A percentile compares a stretch with the other conserved stretches of the same genome.
Conservation (phyloP, 495 filamentous ascomycete species). For the Tuber magnatum region DNA sequence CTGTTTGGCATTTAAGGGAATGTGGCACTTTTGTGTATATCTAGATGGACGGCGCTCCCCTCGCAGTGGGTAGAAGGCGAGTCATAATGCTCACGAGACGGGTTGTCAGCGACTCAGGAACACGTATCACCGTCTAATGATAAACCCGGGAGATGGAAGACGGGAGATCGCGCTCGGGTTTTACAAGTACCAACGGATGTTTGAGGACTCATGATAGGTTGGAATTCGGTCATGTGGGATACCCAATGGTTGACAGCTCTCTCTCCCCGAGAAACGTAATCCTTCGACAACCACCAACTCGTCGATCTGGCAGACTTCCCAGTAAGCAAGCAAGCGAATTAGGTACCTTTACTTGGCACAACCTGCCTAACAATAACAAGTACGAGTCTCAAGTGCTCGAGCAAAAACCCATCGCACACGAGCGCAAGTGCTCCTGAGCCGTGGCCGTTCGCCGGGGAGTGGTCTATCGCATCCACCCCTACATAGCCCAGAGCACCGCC, state of each 20-base stretch:
- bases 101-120: not conserved
- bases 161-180: not conserved
- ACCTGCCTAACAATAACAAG: not conserved
- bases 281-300: not conserved
- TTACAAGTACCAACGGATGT: not conserved
- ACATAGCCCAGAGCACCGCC: not conserved
- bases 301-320: not conserved
- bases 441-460: not conserved
- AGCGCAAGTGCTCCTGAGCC: not conserved
- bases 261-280: not conserved
- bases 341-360: not conserved
- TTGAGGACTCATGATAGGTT: not conserved
- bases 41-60: not conserved
- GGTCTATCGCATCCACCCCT: not conserved
- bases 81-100: not conserved
- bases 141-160: not conserved
- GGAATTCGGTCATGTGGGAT: not conserved
- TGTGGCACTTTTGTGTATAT: not conserved
- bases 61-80: not conserved
- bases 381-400: not conserved
- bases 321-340: not conserved
- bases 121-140: constrained; percentile 1
- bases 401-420: not conserved
- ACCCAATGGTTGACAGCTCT: not conserved
- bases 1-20: not conserved